Percentiles rank a stretch among this genome's conserved stretches.
phyloP scores from a whole-genome alignment of 768 basidiomycete species.

The Agaricus blazei region DNA sequence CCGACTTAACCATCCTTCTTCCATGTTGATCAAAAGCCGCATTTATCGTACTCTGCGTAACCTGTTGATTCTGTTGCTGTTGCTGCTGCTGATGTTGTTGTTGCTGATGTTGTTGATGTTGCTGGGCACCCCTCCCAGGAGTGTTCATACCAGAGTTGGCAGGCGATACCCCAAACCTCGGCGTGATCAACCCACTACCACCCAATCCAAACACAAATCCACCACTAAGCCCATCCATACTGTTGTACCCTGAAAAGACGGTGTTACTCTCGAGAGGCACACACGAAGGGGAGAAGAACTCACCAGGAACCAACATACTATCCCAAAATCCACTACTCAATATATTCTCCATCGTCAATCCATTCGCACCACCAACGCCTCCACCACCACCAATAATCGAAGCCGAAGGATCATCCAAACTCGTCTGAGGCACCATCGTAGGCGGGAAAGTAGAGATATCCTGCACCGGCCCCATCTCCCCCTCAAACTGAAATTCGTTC shows the following conservation, averaged over 20 bases:
- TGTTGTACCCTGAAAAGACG: conserved; percentile 58
- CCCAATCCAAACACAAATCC: conserved; percentile 84
- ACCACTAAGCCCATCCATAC: conserved; percentile 77
- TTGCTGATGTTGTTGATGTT: no score
- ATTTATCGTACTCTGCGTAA: conserved; percentile 45
- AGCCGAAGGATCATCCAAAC: background rate
- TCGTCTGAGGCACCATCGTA: conserved; percentile 61
- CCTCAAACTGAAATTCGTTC: conserved; percentile 64
- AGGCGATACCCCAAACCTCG: conserved; percentile 57
- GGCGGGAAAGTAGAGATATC: conserved; percentile 85
- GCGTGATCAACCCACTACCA: conserved; percentile 81
- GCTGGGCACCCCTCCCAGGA: conserved; percentile 22
- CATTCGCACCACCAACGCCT: conserved; percentile 22
- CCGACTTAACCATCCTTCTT: conserved; percentile 28
- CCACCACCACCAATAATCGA: no score
- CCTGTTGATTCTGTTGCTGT: conserved; percentile 11
- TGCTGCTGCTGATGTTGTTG: no score
- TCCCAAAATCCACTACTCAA: conserved; percentile 83
- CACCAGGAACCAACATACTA: conserved; percentile 81
- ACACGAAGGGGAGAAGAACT: conserved; percentile 15
- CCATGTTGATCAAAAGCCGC: conserved; percentile 34
- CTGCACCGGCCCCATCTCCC: conserved; percentile 82
- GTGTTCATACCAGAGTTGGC: conserved; percentile 52
- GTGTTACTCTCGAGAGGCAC: background rate
- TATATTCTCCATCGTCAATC: conserved; percentile 79